Percentiles rank a stretch among this genome's conserved stretches.
Evolutionary conservation across 192 early-diverging fungal species (phyloP).

Genomic region (Entomortierella beljakovae): DNA sequence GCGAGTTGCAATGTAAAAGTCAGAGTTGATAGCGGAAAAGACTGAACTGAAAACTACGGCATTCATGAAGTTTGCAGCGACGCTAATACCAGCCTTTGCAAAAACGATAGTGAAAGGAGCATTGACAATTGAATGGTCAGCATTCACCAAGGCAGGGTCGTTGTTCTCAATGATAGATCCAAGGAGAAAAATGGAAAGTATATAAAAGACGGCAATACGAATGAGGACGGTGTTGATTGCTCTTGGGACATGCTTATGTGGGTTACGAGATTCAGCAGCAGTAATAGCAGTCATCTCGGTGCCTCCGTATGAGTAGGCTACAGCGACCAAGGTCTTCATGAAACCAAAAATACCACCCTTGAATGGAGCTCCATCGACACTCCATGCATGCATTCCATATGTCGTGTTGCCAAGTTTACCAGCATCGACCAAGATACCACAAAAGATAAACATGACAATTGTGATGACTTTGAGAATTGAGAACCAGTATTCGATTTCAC

Average conservation of each 20-base stretch:
- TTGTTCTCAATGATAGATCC: constrained; percentile 71
- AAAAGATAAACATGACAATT: constrained; percentile 84
- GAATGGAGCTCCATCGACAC: constrained; percentile 71
- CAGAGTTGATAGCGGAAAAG: constrained; percentile 88
- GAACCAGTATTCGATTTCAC: constrained; percentile 85
- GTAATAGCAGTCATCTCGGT: constrained; percentile 92
- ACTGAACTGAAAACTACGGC: constrained; percentile 76
- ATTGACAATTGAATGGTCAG: constrained; percentile 60
- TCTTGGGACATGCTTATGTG: constrained; percentile 75
- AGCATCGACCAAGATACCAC: constrained; percentile 82
- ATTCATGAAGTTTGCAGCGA: constrained; percentile 79
- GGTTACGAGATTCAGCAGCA: constrained; percentile 83
- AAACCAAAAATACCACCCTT: constrained; percentile 70
- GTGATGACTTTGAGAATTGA: constrained; percentile 72
- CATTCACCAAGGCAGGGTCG: constrained; percentile 63
- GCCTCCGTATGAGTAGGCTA: constrained; percentile 87
- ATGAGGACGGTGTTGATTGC: constrained; percentile 80
- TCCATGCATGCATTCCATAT: constrained; percentile 74
- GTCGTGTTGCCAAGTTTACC: constrained; percentile 67
- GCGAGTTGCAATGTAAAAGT: constrained; percentile 85
- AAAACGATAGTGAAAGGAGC: constrained; percentile 81
- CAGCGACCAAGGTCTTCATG: constrained; percentile 73
- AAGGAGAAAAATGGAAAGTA: constrained; percentile 71
- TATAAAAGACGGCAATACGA: constrained; percentile 78
- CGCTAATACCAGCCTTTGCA: constrained; percentile 67